phyloP scores from a whole-genome alignment of 2,329 filamentous ascomycete species.

The Cryphonectria japonica region DNA sequence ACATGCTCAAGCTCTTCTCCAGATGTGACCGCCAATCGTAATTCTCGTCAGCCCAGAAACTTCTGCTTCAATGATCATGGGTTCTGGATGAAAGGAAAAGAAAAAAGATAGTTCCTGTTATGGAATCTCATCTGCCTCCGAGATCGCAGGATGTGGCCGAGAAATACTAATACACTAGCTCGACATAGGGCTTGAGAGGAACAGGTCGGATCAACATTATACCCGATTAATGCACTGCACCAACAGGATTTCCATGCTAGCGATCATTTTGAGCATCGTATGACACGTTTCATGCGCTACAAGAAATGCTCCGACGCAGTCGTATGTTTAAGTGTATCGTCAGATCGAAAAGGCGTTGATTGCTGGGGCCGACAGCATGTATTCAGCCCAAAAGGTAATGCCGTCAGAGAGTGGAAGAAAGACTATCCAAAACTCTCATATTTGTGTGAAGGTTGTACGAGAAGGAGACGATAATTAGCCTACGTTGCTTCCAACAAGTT shows the following conservation, averaged over 20 bases:
- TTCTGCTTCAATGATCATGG: not conserved
- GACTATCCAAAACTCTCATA: not conserved
- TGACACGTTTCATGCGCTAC: not conserved
- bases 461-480: not conserved
- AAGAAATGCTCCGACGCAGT: not conserved
- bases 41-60: not conserved
- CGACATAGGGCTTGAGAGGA: too few species aligned
- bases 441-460: not conserved
- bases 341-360: not conserved
- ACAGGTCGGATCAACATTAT: not conserved
- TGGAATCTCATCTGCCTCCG: not conserved
- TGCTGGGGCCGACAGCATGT: not conserved
- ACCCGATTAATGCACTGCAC: not conserved
- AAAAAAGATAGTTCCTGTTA: not conserved
- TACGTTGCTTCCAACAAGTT: not conserved
- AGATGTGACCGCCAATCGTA: not conserved
- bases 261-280: not conserved
- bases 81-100: too few species aligned
- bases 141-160: not conserved
- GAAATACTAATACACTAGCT: not conserved
- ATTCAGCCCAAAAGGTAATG: not conserved
- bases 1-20: not conserved
- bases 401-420: not conserved
- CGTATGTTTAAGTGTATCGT: not conserved
- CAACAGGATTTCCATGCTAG: not conserved